Evolutionary conservation across 129 eudicot species (phyloP).

Genomic region (Oenanthe sinensis): DNA sequence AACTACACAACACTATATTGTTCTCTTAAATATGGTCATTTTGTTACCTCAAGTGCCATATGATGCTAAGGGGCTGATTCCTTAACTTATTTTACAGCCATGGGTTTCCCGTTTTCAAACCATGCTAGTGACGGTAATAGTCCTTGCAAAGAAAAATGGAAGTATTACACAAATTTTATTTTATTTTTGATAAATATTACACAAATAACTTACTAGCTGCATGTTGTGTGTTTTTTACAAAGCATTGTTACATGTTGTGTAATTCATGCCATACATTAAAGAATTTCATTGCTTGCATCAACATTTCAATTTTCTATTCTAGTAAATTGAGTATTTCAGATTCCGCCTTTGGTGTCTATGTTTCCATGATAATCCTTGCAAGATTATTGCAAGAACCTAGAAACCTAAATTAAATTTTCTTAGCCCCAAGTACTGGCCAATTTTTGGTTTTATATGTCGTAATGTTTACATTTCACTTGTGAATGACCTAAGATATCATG

Average conservation of each 20-base stretch:
- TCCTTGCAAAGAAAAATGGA: background rate
- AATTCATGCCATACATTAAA: background rate
- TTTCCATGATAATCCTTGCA: background rate
- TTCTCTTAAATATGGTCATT: background rate
- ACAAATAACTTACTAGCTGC: background rate
- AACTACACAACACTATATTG: background rate
- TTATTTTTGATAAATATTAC: no score
- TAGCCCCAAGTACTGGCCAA: background rate
- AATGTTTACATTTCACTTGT: background rate
- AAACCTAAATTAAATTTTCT: background rate
- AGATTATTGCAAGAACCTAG: background rate
- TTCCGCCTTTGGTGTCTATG: background rate
- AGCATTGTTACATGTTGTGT: background rate
- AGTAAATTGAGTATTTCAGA: background rate
- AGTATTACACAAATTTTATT: background rate
- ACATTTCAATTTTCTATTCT: background rate
- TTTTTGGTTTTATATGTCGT: background rate
- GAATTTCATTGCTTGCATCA: background rate
- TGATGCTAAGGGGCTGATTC: background rate
- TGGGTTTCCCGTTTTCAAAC: background rate
- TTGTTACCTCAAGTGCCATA: background rate
- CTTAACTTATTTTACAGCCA: background rate
- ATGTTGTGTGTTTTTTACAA: no score
- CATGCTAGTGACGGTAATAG: background rate
- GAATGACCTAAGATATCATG: background rate